A percentile compares a stretch with the other conserved stretches of the same genome.
These are phyloP conservation scores for Parmelia sp. DNA, from an alignment of 495 filamentous ascomycete species.

Conservation along the genomic window DNA sequence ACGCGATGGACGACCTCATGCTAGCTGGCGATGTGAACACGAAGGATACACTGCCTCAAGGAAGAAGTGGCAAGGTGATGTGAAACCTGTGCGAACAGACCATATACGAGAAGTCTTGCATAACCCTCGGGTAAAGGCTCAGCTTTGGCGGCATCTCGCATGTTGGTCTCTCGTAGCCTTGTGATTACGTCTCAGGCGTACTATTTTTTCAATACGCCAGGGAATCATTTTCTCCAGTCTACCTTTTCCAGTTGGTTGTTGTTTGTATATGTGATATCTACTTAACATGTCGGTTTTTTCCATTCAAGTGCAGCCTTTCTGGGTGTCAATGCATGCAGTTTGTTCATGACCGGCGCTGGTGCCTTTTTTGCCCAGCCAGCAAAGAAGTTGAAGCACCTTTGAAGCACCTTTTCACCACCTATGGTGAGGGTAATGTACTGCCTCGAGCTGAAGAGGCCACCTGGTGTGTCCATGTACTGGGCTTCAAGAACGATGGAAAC, in stretches of 20 bases:
- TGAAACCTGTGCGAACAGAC: background rate
- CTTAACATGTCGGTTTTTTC: too few relatives aligned
- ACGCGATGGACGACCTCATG: background rate
- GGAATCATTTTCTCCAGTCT: background rate
- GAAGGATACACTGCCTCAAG: background rate
- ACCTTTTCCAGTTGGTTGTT: background rate
- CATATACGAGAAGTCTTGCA: background rate
- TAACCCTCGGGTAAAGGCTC: background rate
- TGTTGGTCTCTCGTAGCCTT: background rate
- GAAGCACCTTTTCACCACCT: too few relatives aligned
- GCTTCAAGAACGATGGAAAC: too few relatives aligned
- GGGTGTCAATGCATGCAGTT: too few relatives aligned
- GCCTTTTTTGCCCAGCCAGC: background rate
- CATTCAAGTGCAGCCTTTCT: too few relatives aligned
- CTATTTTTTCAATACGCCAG: background rate
- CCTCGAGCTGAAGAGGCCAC: too few relatives aligned
- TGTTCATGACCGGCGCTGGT: background rate
- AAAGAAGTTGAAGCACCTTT: background rate
- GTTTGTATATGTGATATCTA: too few relatives aligned
- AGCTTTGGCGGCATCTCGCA: background rate
- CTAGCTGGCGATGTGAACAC: background rate
- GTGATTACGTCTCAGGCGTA: background rate
- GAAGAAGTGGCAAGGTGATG: background rate
- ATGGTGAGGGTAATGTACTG: too few relatives aligned
- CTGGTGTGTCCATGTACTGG: too few relatives aligned